A percentile compares a stretch with the other conserved stretches of the same genome.
Evolutionary conservation across 2,329 filamentous ascomycete genomes (phyloP).

Genomic region (Ascochyta koolunga): DNA sequence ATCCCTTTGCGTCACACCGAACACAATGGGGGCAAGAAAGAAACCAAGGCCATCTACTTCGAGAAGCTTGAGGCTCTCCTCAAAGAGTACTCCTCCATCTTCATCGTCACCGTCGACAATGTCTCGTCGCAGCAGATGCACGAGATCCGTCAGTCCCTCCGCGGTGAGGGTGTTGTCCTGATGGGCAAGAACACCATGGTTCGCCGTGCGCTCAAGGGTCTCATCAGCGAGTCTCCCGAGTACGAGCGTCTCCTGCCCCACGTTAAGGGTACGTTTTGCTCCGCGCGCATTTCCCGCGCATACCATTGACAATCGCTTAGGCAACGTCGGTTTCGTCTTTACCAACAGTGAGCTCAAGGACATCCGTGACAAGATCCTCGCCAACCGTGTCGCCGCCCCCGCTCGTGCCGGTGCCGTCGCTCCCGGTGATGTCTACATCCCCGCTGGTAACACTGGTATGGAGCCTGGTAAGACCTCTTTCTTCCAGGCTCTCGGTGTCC

Average conservation of each 20-base stretch:
- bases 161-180: slow-evolving; percentile 90
- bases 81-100: slow-evolving; percentile 95
- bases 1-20: slow-evolving; percentile 89
- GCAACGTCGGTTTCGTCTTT: slow-evolving; percentile 98
- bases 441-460: slow-evolving; percentile 99
- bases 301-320: slow-evolving; percentile 42
- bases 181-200: slow-evolving; percentile 99
- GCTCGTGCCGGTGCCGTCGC: slow-evolving; percentile 97
- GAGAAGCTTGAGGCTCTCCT: slow-evolving; percentile 98
- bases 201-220: slow-evolving; percentile 96
- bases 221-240: slow-evolving; percentile 88
- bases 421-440: slow-evolving; percentile 90
- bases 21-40: slow-evolving; percentile 99
- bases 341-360: slow-evolving; percentile 95
- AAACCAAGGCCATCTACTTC: slow-evolving; percentile 96
- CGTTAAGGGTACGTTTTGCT: slow-evolving; percentile 70
- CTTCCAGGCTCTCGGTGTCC: slow-evolving; percentile 99
- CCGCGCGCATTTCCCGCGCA: slow-evolving; percentile 1
- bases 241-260: slow-evolving; percentile 97
- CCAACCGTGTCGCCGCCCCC: slow-evolving; percentile 96
- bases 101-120: slow-evolving; percentile 95
- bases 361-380: slow-evolving; percentile 89
- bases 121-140: slow-evolving; percentile 99
- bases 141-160: slow-evolving; percentile 95
- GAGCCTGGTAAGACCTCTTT: slow-evolving; percentile 99